These are phyloP conservation scores for Ascochyta pisi DNA, from an alignment of 2,329 filamentous ascomycete genomes.

Conservation along the genomic window DNA sequence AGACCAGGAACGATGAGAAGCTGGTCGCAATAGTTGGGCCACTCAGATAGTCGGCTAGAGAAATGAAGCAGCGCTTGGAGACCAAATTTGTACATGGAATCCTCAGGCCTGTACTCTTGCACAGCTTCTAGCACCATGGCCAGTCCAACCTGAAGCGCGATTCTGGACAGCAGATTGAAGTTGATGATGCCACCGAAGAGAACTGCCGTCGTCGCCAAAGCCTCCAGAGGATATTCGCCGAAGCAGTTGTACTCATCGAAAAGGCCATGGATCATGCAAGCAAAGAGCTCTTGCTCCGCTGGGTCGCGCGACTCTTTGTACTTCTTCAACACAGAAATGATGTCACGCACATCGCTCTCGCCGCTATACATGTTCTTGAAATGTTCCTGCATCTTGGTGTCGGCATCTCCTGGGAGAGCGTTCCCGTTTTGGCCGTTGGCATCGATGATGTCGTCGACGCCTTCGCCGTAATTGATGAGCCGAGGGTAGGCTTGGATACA, in stretches of 20 bases:
- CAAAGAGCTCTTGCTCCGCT: constrained; percentile 90
- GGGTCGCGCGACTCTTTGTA: constrained; percentile 89
- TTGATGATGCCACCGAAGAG: constrained; percentile 97
- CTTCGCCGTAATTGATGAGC: constrained; percentile 94
- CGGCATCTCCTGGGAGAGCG: constrained; percentile 76
- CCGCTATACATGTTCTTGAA: constrained; percentile 98
- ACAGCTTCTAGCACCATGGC: constrained; percentile 98
- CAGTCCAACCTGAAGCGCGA: constrained; percentile 91
- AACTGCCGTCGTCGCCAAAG: constrained; percentile 92
- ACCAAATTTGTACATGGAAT: constrained; percentile 98
- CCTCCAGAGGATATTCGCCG: constrained; percentile 93
- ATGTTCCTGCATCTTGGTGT: constrained; percentile 93
- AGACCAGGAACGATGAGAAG: constrained; percentile 82
- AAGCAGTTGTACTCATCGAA: constrained; percentile 98
- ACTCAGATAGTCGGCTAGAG: constrained; percentile 81
- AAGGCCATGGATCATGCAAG: constrained; percentile 97
- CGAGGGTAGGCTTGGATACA: constrained; percentile 94
- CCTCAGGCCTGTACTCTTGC: constrained; percentile 79
- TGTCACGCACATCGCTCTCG: constrained; percentile 82
- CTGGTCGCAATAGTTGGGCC: constrained; percentile 92
- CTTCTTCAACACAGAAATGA: constrained; percentile 81
- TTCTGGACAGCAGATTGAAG: constrained; percentile 85
- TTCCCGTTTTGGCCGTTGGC: constrained; percentile 83
- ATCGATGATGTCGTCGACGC: constrained; percentile 90
- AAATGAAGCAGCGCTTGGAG: constrained; percentile 93